Conservation (phyloP, 1,284 basidiomycete genomes). For the Coniophora puteana region DNA sequence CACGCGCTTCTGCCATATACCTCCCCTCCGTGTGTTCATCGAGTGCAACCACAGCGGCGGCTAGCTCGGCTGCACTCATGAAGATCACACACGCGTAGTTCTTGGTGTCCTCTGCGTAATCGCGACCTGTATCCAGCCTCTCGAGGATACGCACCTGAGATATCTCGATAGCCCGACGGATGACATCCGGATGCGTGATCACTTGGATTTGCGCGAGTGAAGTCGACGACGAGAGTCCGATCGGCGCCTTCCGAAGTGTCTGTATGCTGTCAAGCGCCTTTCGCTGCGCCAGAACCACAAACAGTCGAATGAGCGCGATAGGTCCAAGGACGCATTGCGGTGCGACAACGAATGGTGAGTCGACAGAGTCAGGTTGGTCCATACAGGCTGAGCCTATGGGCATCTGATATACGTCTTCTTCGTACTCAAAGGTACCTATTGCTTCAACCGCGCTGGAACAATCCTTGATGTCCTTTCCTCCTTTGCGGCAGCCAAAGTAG, state of each 20-base stretch:
- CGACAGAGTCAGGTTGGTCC: too few relatives aligned
- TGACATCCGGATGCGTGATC: conserved; percentile 15
- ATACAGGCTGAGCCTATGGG: too few relatives aligned
- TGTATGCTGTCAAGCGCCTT: conserved; percentile 10
- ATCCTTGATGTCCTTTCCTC: too few relatives aligned
- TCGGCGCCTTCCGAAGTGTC: conserved; percentile 15
- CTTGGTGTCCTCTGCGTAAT: too few relatives aligned
- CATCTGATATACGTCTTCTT: too few relatives aligned
- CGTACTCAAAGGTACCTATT: too few relatives aligned
- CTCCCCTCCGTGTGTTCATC: conserved; percentile 18
- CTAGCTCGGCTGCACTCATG: conserved; percentile 27
- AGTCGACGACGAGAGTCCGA: conserved; percentile 11
- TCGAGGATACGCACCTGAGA: too few relatives aligned
- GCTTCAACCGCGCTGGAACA: too few relatives aligned
- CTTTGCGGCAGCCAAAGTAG: too few relatives aligned
- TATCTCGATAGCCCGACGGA: too few relatives aligned
- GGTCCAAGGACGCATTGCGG: conserved; percentile 19
- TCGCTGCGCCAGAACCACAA: conserved; percentile 18
- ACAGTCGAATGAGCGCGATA: conserved; percentile 16
- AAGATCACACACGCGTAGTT: too few relatives aligned
- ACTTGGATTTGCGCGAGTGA: conserved; percentile 19
- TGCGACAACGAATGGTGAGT: conserved; percentile 16
- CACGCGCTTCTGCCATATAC: conserved; percentile 14
- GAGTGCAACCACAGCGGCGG: conserved; percentile 21
- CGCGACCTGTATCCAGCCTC: too few relatives aligned